Percentiles rank a stretch among this genome's conserved stretches.
Conservation (phyloP, 768 basidiomycete species). For the Russula sp. region DNA sequence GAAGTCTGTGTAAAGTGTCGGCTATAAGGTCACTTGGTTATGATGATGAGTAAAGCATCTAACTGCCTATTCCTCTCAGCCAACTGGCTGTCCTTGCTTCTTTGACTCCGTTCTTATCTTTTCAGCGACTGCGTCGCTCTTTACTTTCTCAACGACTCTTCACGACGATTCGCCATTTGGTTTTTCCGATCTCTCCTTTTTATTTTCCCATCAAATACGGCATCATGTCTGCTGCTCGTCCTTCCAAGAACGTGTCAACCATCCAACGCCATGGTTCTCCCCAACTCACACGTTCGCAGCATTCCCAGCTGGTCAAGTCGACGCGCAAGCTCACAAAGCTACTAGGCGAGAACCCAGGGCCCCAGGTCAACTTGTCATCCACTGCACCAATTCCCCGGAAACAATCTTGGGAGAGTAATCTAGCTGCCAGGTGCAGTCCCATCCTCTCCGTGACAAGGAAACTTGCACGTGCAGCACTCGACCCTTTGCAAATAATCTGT, state of each 20-base stretch:
- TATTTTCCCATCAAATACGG: neutral
- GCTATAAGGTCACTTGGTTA: conserved; percentile 6
- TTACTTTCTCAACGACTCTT: neutral
- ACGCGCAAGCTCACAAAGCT: conserved; percentile 20
- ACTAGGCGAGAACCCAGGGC: conserved; percentile 18
- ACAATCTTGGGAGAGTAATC: neutral
- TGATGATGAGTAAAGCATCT: neutral
- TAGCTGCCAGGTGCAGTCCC: neutral
- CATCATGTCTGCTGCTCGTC: neutral
- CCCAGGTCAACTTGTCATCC: conserved; percentile 3
- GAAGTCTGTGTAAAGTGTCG: neutral
- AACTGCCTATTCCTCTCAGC: neutral
- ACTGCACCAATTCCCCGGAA: neutral
- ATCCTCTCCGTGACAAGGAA: neutral
- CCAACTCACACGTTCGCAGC: conserved; percentile 9
- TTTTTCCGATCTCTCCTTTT: neutral
- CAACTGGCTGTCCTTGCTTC: neutral
- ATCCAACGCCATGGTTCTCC: neutral
- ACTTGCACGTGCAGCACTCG: conserved; percentile 4
- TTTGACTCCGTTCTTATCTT: neutral
- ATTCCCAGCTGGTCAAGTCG: conserved; percentile 13
- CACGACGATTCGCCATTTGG: neutral
- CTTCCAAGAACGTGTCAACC: neutral
- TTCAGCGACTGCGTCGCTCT: conserved; percentile 5
- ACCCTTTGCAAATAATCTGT: neutral